Percentiles rank a stretch among this genome's conserved stretches.
Evolutionary conservation across 306 rosid species (phyloP).

Genomic region (Pterocarpus santalinus): DNA sequence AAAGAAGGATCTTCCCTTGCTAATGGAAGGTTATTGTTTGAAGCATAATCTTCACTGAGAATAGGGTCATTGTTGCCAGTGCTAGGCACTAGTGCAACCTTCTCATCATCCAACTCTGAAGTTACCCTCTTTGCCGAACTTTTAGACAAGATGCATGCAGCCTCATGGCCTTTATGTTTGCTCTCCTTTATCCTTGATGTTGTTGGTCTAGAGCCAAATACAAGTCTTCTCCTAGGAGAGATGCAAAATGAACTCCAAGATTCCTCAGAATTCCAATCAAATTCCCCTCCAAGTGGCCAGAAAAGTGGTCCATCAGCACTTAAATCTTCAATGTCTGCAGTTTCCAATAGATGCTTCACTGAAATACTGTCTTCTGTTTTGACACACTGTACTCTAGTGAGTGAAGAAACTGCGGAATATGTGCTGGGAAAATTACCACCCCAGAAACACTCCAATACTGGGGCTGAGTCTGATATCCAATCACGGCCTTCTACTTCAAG

Average conservation of each 20-base stretch:
- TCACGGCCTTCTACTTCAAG: constrained; percentile 54
- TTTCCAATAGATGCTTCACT: constrained; percentile 33
- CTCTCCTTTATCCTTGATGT: too few relatives aligned
- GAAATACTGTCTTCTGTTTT: constrained; percentile 17
- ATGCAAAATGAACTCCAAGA: constrained; percentile 47
- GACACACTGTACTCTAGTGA: neutral
- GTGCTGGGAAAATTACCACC: too few relatives aligned
- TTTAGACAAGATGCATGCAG: too few relatives aligned
- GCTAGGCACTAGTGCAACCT: neutral
- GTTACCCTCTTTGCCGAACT: constrained; percentile 24
- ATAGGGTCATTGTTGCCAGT: too few relatives aligned
- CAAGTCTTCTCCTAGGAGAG: constrained; percentile 55
- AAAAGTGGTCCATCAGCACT: constrained; percentile 55
- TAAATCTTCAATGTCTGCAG: constrained; percentile 35
- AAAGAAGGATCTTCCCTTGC: constrained; percentile 41
- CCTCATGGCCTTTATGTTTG: too few relatives aligned
- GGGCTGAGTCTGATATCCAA: constrained; percentile 49
- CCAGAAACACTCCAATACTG: neutral
- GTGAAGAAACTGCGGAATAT: constrained; percentile 22
- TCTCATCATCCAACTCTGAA: constrained; percentile 5
- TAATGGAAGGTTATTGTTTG: constrained; percentile 25
- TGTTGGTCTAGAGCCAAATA: neutral
- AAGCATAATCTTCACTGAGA: constrained; percentile 20
- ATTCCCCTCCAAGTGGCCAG: constrained; percentile 58
- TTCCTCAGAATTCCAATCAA: constrained; percentile 49